Evolutionary conservation across 2,329 filamentous ascomycete genomes (phyloP).

Genomic region (Diaporthe caulivora): DNA sequence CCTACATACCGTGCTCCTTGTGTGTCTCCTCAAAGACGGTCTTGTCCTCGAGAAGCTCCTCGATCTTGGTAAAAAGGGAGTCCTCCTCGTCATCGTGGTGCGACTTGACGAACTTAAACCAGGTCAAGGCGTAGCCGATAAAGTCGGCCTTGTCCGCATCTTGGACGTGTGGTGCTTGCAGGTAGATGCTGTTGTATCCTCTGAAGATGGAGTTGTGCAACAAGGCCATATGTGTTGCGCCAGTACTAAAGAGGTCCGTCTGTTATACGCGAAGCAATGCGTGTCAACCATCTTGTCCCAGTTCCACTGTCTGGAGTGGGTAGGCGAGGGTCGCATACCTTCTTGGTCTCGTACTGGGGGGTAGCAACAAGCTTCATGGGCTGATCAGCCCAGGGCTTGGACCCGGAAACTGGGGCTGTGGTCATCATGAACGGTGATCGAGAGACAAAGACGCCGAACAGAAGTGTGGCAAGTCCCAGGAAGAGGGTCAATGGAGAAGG

Average conservation of each 20-base stretch:
- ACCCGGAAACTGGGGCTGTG: conserved; percentile 45
- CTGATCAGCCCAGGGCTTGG: conserved; percentile 64
- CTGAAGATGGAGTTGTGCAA: conserved; percentile 74
- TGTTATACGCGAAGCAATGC: conserved; percentile 43
- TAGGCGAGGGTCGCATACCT: conserved; percentile 49
- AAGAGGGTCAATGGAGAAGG: conserved; percentile 44
- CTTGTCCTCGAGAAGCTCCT: conserved; percentile 63
- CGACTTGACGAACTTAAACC: conserved; percentile 69
- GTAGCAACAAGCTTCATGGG: conserved; percentile 68
- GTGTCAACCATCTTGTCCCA: conserved; percentile 2
- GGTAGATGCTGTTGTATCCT: conserved; percentile 73
- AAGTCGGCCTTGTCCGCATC: conserved; percentile 68
- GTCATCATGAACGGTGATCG: conserved; percentile 56
- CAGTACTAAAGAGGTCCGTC: conserved; percentile 70
- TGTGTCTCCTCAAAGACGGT: conserved; percentile 65
- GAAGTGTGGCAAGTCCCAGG: conserved; percentile 47
- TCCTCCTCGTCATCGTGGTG: conserved; percentile 73
- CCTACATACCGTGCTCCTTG: conserved; percentile 64
- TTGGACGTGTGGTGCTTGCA: conserved; percentile 66
- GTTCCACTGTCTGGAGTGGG: background rate
- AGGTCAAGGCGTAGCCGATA: conserved; percentile 68
- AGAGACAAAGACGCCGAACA: conserved; percentile 52
- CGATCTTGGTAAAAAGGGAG: conserved; percentile 67
- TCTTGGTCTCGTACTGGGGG: conserved; percentile 64
- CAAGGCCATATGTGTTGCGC: conserved; percentile 72